These are phyloP conservation scores for Vitis hybrid DNA, from an alignment of 177 flowering plant species.

Conservation along the genomic window DNA sequence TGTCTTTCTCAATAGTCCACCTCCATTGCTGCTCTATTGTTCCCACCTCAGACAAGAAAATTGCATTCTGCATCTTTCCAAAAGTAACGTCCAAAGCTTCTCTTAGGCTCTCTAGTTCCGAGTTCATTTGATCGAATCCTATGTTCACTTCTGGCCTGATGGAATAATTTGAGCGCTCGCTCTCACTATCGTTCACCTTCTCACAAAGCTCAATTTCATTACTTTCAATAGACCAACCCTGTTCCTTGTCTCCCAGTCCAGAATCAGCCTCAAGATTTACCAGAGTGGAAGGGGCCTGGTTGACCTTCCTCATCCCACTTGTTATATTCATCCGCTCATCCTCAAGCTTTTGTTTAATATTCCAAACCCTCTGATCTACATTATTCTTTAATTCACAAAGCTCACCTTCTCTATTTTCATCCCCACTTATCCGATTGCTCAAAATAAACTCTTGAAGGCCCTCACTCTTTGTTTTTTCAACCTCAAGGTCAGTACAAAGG, in stretches of 20 bases:
- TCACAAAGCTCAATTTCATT: slow-evolving; percentile 26
- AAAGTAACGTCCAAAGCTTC: slow-evolving; percentile 64
- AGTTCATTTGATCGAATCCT: slow-evolving; percentile 35
- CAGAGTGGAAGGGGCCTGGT: neutral
- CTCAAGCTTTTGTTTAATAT: slow-evolving; percentile 52
- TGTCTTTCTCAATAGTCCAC: slow-evolving; percentile 53
- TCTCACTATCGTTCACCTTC: too few species aligned
- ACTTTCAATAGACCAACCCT: slow-evolving; percentile 9
- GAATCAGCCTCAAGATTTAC: slow-evolving; percentile 13
- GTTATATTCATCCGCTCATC: slow-evolving; percentile 27
- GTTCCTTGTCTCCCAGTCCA: slow-evolving; percentile 19
- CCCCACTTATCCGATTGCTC: slow-evolving; percentile 17
- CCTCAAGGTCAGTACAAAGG: slow-evolving; percentile 28
- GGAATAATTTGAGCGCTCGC: too few species aligned
- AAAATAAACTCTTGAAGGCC: slow-evolving; percentile 23
- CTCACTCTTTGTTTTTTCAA: slow-evolving; percentile 33
- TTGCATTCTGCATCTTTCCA: slow-evolving; percentile 58
- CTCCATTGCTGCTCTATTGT: slow-evolving; percentile 63
- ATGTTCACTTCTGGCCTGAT: too few species aligned
- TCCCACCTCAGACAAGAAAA: slow-evolving; percentile 41
- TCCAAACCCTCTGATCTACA: slow-evolving; percentile 57
- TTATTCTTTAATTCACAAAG: slow-evolving; percentile 48
- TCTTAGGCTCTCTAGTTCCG: slow-evolving; percentile 57
- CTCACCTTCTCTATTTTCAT: slow-evolving; percentile 37
- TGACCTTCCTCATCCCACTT: slow-evolving; percentile 20